Evolutionary conservation across 106 monocot species (phyloP).

Genomic region (Ottelia alismoides): DNA sequence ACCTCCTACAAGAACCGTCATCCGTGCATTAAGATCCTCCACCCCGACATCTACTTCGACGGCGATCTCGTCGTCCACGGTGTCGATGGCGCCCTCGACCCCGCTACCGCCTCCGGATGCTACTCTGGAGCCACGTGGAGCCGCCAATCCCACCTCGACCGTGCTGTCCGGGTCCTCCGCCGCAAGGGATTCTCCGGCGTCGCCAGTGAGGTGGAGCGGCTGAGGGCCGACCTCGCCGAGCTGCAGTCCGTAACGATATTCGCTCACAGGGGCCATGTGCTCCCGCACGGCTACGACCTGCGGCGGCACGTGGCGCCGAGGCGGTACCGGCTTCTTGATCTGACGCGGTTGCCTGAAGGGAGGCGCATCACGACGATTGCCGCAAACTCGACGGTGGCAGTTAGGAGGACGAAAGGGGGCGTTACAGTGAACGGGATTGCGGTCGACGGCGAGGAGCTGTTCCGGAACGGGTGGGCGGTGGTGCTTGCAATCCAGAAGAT

Average conservation of each 20-base stretch:
- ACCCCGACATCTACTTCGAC: conserved; percentile 6
- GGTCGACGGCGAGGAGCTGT: conserved; percentile 8
- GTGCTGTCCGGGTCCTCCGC: not conserved
- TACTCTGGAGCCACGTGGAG: not conserved
- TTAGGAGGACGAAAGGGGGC: not conserved
- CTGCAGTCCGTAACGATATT: not conserved
- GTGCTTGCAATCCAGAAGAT: conserved; percentile 4
- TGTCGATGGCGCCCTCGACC: conserved; percentile 8
- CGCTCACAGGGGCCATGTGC: not conserved
- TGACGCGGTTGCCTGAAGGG: conserved; percentile 3
- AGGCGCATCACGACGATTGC: conserved; percentile 2
- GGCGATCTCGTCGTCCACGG: conserved; percentile 9
- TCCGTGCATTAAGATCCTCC: conserved; percentile 3
- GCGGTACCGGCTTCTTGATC: conserved; percentile 8
- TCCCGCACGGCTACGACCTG: not conserved
- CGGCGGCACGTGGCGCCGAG: not conserved
- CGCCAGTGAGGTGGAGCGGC: not conserved
- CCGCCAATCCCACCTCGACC: not conserved
- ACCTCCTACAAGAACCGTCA: not conserved
- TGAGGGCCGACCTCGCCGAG: conserved; percentile 2
- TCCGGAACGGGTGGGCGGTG: conserved; percentile 7
- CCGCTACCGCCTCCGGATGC: not conserved
- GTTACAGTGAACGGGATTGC: not conserved
- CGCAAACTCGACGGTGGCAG: not conserved
- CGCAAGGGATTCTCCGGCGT: not conserved